phyloP scores from a whole-genome alignment of 331 rosid genomes.

The Malus hybrid region DNA sequence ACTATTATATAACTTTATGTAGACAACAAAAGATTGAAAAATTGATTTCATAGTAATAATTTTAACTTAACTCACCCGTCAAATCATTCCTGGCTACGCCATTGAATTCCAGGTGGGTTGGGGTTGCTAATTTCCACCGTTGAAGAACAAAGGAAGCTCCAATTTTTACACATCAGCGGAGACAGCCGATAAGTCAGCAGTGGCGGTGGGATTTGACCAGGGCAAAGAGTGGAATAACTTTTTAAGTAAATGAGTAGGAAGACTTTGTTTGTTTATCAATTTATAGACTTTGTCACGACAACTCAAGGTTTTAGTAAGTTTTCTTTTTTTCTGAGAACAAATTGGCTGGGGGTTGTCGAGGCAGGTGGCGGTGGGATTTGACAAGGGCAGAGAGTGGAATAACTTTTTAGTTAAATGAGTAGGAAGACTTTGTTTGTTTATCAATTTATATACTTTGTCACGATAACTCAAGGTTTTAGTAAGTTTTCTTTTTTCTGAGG shows the following conservation, averaged over 20 bases:
- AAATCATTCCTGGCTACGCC: no score
- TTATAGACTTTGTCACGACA: not conserved
- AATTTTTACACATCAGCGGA: not conserved
- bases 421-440: not conserved
- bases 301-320: not conserved
- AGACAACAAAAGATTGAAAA: no score
- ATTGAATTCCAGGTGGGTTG: not conserved
- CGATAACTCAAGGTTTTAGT: not conserved
- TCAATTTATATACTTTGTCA: not conserved
- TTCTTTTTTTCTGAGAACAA: no score
- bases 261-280: not conserved
- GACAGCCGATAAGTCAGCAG: not conserved
- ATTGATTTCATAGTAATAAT: no score
- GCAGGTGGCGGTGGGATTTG: not conserved
- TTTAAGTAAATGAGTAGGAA: not conserved
- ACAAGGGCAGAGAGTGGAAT: not conserved
- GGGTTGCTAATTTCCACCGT: not conserved
- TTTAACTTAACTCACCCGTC: no score
- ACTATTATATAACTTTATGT: no score
- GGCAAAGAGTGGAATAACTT: not conserved
- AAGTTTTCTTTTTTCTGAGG: no score
- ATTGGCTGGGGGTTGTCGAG: no score
- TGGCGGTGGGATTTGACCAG: not conserved
- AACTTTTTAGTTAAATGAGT: not conserved
- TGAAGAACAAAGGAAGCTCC: constrained; percentile 1